phyloP scores from a whole-genome alignment of 2,329 filamentous ascomycete species.

The Tolypocladium ovalisporum region DNA sequence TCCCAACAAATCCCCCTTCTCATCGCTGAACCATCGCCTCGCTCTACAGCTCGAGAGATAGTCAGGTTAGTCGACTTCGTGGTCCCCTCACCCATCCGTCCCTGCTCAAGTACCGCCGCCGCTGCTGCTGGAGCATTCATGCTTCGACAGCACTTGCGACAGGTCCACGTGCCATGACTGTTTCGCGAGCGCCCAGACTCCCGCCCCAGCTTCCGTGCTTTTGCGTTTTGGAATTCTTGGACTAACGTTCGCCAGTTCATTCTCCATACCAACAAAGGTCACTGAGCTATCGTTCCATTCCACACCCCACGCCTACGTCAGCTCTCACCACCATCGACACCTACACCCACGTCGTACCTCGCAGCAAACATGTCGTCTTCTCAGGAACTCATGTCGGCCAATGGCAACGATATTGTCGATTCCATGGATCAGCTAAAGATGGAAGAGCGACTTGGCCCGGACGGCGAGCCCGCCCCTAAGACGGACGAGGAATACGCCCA shows the following conservation, averaged over 20 bases:
- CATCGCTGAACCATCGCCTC: neutral
- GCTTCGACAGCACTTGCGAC: neutral
- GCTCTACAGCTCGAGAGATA: neutral
- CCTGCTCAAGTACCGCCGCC: neutral
- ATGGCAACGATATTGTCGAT: slow-evolving; percentile 51
- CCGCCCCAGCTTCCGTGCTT: neutral
- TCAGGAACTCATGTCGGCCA: slow-evolving; percentile 46
- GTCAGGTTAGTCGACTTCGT: neutral
- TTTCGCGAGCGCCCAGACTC: neutral
- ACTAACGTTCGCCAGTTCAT: neutral
- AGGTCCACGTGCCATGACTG: neutral
- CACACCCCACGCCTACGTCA: neutral
- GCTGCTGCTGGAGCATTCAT: neutral
- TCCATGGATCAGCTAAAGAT: slow-evolving; percentile 56
- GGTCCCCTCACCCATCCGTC: neutral
- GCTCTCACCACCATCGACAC: neutral
- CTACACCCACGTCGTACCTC: neutral
- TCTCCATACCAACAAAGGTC: neutral
- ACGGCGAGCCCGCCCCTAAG: slow-evolving; percentile 73
- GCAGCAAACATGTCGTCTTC: slow-evolving; percentile 43
- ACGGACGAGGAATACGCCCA: slow-evolving; percentile 96
- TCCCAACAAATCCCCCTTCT: neutral
- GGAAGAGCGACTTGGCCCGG: slow-evolving; percentile 55
- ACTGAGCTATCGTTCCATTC: neutral
- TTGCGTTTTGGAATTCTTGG: no score